A percentile compares a stretch with the other conserved stretches of the same genome.
Evolutionary conservation across 345 rosid genomes (phyloP).

Genomic region (Bruguiera sexangula): DNA sequence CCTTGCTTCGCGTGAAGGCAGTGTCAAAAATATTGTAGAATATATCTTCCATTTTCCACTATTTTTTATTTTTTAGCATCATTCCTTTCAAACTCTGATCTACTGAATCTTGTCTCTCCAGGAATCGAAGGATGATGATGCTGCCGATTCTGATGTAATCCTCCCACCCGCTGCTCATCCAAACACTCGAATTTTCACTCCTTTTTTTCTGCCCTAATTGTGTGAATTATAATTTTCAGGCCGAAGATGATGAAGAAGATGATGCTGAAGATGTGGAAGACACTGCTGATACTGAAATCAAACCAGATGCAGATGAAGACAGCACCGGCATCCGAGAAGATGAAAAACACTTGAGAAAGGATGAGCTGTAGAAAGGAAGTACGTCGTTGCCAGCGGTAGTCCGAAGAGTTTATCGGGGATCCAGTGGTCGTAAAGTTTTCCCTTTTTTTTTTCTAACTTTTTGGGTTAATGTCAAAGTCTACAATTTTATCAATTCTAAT

Average conservation of each 20-base stretch:
- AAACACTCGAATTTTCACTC: neutral
- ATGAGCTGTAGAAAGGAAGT: conserved; percentile 62
- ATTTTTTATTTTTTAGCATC: neutral
- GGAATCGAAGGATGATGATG: conserved; percentile 64
- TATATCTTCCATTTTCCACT: neutral
- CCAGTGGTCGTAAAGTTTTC: neutral
- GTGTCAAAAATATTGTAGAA: neutral
- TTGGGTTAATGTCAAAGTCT: too few species aligned
- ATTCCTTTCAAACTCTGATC: conserved; percentile 10
- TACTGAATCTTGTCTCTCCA: conserved; percentile 20
- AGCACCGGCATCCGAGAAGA: conserved; percentile 29
- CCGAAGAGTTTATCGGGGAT: neutral
- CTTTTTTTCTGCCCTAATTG: conserved; percentile 8
- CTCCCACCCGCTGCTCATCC: neutral
- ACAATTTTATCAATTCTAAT: too few species aligned
- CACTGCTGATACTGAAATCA: conserved; percentile 46
- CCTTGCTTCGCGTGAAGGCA: neutral
- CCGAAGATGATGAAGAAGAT: conserved; percentile 57
- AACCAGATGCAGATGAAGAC: conserved; percentile 38
- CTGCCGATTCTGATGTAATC: conserved; percentile 76
- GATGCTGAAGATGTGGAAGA: conserved; percentile 35
- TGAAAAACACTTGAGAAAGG: conserved; percentile 55
- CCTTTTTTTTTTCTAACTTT: neutral
- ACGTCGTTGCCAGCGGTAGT: conserved; percentile 1
- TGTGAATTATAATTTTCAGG: conserved; percentile 35